These are phyloP conservation scores for Porphyrellus cyaneotinctus DNA, from an alignment of 768 basidiomycete species.

Conservation along the genomic window DNA sequence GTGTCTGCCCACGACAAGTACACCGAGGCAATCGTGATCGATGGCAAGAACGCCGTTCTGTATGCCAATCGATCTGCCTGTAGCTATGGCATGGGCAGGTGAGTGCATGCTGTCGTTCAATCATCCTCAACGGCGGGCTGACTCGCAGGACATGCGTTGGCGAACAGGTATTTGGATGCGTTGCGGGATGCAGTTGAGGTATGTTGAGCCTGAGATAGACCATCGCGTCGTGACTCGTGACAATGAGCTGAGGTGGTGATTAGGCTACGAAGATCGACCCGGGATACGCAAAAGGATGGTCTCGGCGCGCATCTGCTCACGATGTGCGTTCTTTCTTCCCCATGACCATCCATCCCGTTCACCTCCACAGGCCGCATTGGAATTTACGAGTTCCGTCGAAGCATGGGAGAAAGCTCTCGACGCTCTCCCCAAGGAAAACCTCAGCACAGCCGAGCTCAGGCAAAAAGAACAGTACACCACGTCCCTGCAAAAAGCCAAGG, in stretches of 20 bases:
- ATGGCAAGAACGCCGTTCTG: neutral
- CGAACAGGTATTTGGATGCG: neutral
- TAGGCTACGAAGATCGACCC: neutral
- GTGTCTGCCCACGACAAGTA: neutral
- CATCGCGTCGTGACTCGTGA: neutral
- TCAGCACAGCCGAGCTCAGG: neutral
- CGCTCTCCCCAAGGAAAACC: neutral
- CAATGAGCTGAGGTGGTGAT: neutral
- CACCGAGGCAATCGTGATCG: slow-evolving; percentile 1
- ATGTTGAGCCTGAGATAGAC: too few species aligned
- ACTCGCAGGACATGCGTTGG: neutral
- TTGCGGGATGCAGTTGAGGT: neutral
- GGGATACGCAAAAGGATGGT: slow-evolving; percentile 2
- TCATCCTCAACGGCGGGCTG: neutral
- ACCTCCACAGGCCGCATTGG: neutral
- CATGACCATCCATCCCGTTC: neutral
- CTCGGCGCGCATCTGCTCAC: slow-evolving; percentile 1
- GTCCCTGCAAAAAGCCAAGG: neutral
- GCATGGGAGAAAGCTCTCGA: neutral
- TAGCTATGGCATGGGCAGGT: neutral
- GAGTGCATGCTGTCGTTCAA: neutral
- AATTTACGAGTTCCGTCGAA: neutral
- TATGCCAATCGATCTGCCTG: slow-evolving; percentile 1
- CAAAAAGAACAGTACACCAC: neutral
- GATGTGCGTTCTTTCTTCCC: neutral